A percentile compares a stretch with the other conserved stretches of the same genome.
Conservation (phyloP, 345 rosid genomes). For the Excoecaria cochinchinensis region DNA sequence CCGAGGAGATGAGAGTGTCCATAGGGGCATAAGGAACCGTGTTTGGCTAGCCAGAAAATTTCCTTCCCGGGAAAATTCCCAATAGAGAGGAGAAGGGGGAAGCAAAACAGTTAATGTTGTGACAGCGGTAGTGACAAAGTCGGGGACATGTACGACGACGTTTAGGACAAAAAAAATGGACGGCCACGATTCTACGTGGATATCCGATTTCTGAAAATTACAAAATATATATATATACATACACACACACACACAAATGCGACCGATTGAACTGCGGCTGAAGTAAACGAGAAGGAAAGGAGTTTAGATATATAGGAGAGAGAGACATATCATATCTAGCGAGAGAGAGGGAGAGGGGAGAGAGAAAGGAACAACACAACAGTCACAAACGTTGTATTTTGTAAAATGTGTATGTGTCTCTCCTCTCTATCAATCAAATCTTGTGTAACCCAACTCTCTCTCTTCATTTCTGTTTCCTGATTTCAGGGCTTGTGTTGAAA, state of each 20-base stretch:
- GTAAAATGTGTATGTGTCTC: background rate
- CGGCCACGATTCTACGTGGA: background rate
- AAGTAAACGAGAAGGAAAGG: conserved; percentile 15
- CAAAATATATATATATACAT: too few relatives aligned
- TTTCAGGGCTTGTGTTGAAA: conserved; percentile 16
- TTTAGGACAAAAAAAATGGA: background rate
- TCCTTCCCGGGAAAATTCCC: background rate
- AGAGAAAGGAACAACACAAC: background rate
- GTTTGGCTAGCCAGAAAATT: conserved; percentile 7
- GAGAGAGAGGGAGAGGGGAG: conserved; percentile 2
- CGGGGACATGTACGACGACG: background rate
- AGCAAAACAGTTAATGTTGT: background rate
- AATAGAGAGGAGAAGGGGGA: background rate
- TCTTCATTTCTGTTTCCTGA: conserved; percentile 6
- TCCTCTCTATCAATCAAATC: conserved; percentile 22
- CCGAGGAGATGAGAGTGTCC: conserved; percentile 57
- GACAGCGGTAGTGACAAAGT: background rate
- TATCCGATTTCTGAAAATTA: background rate
- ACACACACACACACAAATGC: too few relatives aligned
- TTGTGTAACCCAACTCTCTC: background rate
- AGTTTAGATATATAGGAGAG: background rate
- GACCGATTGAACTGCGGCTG: conserved; percentile 3
- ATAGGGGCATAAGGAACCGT: conserved; percentile 17
- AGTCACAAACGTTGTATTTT: conserved; percentile 6
- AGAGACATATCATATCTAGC: background rate